These are phyloP conservation scores for Pulveroboletus ravenelii DNA, from an alignment of 768 basidiomycete species.

Conservation along the genomic window DNA sequence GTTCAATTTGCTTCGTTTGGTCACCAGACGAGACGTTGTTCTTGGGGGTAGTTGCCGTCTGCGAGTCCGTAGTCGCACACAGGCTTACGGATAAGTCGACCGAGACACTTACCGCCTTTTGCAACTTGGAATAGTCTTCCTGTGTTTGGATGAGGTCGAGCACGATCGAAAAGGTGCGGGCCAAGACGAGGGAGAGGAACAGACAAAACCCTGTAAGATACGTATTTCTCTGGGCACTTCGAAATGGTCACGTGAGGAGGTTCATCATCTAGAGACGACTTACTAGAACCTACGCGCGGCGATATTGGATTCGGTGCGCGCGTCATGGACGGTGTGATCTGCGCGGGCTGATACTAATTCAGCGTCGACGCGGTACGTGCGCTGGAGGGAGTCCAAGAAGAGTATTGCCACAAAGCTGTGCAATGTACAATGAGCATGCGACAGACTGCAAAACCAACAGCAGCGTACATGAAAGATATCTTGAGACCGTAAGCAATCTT, in stretches of 20 bases:
- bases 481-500: constrained; percentile 90
- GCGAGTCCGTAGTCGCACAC: neutral
- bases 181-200: constrained; percentile 92
- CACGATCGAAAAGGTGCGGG: constrained; percentile 88
- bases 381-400: constrained; percentile 88
- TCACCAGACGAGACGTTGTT: constrained; percentile 18
- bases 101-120: constrained; percentile 43
- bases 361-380: constrained; percentile 79
- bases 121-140: constrained; percentile 81
- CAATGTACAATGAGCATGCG: neutral
- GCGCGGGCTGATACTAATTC: constrained; percentile 67
- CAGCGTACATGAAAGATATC: constrained; percentile 84
- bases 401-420: constrained; percentile 79
- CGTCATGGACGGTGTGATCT: constrained; percentile 48
- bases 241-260: neutral
- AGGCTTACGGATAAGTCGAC: neutral
- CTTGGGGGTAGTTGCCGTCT: constrained; percentile 36
- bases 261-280: constrained; percentile 19
- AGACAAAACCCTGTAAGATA: constrained; percentile 92
- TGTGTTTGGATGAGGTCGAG: constrained; percentile 88
- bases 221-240: constrained; percentile 80
- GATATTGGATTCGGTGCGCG: constrained; percentile 80
- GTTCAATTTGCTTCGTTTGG: constrained; percentile 45
- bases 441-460: neutral
- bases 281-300: constrained; percentile 94